These are phyloP conservation scores for Pseudonectria foliicola DNA, from an alignment of 2,329 filamentous ascomycete genomes.

Conservation along the genomic window DNA sequence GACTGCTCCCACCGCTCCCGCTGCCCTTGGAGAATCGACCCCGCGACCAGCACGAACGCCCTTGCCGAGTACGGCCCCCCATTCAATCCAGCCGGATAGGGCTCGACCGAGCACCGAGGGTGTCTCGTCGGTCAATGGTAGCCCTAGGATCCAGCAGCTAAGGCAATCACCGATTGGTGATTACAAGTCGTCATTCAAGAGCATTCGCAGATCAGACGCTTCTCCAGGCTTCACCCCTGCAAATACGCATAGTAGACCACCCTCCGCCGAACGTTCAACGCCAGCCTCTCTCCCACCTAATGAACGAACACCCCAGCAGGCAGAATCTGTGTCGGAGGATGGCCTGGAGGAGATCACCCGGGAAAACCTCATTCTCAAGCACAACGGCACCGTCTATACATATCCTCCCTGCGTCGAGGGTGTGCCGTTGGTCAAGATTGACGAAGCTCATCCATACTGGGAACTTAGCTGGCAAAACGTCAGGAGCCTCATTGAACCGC, in stretches of 20 bases:
- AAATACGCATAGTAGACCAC: constrained; percentile 21
- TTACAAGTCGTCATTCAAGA: no score
- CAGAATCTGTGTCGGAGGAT: constrained; percentile 7
- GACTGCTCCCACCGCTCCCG: neutral
- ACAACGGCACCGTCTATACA: constrained; percentile 43
- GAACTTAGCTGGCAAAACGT: constrained; percentile 45
- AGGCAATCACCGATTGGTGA: constrained; percentile 17
- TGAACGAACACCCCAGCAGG: constrained; percentile 21
- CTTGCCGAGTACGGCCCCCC: neutral
- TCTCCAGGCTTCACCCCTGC: constrained; percentile 25
- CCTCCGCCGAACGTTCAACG: constrained; percentile 23
- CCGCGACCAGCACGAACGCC: neutral
- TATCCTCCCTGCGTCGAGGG: constrained; percentile 46
- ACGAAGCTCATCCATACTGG: constrained; percentile 47
- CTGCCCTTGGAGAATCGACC: neutral
- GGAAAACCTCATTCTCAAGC: constrained; percentile 36
- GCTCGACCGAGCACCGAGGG: constrained; percentile 16
- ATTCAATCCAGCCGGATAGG: constrained; percentile 9
- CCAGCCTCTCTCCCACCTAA: constrained; percentile 18
- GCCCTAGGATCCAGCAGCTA: constrained; percentile 12
- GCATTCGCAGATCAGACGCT: no score
- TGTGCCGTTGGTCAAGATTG: constrained; percentile 46
- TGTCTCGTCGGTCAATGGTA: constrained; percentile 6
- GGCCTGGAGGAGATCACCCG: constrained; percentile 34
- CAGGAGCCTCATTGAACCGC: constrained; percentile 33